Evolutionary conservation across 225 moss, liverwort and hornwort species (phyloP).

Genomic region (Sphagnum contortum): DNA sequence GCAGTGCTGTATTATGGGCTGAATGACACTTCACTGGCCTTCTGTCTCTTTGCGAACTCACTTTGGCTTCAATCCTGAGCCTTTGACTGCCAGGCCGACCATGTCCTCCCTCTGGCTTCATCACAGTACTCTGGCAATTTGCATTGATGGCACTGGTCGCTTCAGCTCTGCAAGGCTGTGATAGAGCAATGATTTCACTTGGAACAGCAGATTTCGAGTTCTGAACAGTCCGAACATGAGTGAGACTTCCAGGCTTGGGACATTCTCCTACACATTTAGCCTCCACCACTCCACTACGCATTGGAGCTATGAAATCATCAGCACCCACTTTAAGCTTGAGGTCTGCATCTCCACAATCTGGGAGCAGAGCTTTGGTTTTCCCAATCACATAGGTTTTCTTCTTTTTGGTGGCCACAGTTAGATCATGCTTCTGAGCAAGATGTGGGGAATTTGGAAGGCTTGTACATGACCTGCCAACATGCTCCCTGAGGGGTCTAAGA

Average conservation of each 20-base stretch:
- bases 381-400: conserved; percentile 2
- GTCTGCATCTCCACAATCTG: background rate
- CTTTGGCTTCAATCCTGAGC: conserved; percentile 12
- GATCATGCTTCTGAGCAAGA: conserved; percentile 10
- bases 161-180: background rate
- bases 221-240: too few species aligned
- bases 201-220: too few species aligned
- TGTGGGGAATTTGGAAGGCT: conserved; percentile 34
- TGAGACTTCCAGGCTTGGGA: too few species aligned
- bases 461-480: conserved; percentile 17
- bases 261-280: too few species aligned
- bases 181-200: conserved; percentile 1
- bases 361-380: conserved; percentile 3
- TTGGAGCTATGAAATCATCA: too few species aligned
- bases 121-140: too few species aligned
- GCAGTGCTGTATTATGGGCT: conserved; percentile 35
- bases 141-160: background rate
- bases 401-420: conserved; percentile 1
- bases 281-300: too few species aligned
- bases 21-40: conserved; percentile 32
- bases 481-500: conserved; percentile 14
- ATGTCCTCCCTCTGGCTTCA: conserved; percentile 22
- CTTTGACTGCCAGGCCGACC: conserved; percentile 11
- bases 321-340: too few species aligned
- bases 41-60: conserved; percentile 15